Evolutionary conservation across 352 stramenopile species (phyloP), one percentile per base, ranked within the genome.

Genomic region (Globisporangium radiosum): DNA sequence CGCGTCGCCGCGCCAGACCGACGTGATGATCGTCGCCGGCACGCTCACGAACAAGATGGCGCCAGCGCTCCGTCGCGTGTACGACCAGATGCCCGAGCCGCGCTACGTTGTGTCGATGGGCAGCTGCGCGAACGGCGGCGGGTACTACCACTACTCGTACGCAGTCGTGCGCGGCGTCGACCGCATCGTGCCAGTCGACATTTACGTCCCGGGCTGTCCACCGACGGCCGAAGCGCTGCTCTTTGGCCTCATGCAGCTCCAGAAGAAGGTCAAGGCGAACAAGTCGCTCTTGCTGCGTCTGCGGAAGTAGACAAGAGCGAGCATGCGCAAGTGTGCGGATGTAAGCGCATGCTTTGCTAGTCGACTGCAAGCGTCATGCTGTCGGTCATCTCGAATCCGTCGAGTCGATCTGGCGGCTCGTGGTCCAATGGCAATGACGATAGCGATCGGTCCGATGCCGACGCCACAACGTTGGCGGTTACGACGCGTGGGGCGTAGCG

Each of bases 31-130:
- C 81, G 97, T 99, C 15, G 96, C 97, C 14, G 97, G 97, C 5
- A 99, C 97, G 19, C 73, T 99, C 25, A 99, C 97, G 60, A 99
- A 99, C 86, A 99, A 99, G 75, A 99, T 99, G 97, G 97, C 97
- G 17, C 97, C 97, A 0, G 97, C 97, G 8, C 82, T 99, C 8
- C 87, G 97, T 49, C 84, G 86, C 51, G 86, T 99, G 43, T 98
- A 99, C 82, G 97, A 99, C 81, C 97, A 99, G 77, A 99, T 99
- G 97, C 96, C 97, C 2, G 97, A 99, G 74, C 97, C 97, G 9
- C 87, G 97, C 53, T 99, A 97, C 80, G 97, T 99, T 13, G 71
- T 99, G 51, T 98, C 91, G 51, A 99, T 99, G 97, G 97, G 97
- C 59, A 97, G 82, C 54, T 99, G 97, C 71, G 97, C 97, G 25